Percentiles rank a stretch among this genome's conserved stretches.
phyloP scores from a whole-genome alignment of 2,329 filamentous ascomycete species.

The Aspergillus sp. region DNA sequence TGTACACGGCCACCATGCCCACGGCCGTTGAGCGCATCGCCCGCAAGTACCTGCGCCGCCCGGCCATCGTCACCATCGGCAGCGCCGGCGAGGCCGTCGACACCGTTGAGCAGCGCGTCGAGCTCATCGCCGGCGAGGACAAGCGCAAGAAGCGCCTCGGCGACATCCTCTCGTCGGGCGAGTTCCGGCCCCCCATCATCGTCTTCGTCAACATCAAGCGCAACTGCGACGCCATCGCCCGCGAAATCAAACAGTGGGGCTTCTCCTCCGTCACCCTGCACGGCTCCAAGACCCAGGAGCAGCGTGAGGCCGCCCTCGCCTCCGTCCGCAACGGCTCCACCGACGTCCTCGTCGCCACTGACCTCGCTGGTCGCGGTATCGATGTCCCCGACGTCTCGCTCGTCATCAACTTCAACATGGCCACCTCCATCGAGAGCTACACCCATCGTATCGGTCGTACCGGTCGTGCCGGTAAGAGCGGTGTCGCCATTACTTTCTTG shows the following conservation, averaged over 20 bases:
- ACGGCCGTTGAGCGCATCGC: slow-evolving; percentile 88
- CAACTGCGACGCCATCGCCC: slow-evolving; percentile 92
- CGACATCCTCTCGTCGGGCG: slow-evolving; percentile 77
- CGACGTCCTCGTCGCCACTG: slow-evolving; percentile 90
- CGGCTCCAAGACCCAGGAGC: slow-evolving; percentile 94
- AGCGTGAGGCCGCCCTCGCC: slow-evolving; percentile 87
- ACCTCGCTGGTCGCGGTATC: slow-evolving; percentile 94
- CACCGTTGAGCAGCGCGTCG: slow-evolving; percentile 94
- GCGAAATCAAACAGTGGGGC: slow-evolving; percentile 92
- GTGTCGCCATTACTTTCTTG: slow-evolving; percentile 93
- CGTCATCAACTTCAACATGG: slow-evolving; percentile 99
- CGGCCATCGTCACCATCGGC: slow-evolving; percentile 91
- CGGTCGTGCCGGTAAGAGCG: slow-evolving; percentile 93
- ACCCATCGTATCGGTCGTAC: slow-evolving; percentile 96
- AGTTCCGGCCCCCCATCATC: slow-evolving; percentile 87
- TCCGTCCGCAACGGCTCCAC: slow-evolving; percentile 77
- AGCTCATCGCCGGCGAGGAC: slow-evolving; percentile 87
- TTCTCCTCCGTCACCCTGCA: slow-evolving; percentile 88
- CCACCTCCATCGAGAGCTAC: slow-evolving; percentile 85
- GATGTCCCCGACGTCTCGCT: slow-evolving; percentile 92
- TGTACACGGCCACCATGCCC: slow-evolving; percentile 99
- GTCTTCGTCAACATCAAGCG: slow-evolving; percentile 99
- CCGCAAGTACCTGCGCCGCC: slow-evolving; percentile 90
- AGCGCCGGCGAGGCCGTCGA: slow-evolving; percentile 95
- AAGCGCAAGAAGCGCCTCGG: slow-evolving; percentile 94